Conservation (phyloP, 805 yeast genomes). For the Candida ulmi region DNA sequence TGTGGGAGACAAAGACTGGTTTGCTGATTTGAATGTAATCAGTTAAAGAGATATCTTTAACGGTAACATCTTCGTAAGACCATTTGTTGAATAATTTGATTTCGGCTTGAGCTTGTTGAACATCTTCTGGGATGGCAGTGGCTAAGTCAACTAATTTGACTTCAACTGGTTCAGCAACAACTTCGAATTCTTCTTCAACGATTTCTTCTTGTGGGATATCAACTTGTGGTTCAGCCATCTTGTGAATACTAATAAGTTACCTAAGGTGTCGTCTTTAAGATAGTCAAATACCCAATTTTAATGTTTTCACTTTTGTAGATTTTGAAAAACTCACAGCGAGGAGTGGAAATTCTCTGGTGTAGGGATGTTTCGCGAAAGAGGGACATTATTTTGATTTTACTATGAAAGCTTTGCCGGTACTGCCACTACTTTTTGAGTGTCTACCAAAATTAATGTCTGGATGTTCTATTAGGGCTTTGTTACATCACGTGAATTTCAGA, state of each 20-base stretch:
- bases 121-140: conserved; percentile 94
- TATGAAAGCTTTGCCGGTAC: too few relatives aligned
- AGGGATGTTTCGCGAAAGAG: neutral
- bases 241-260: conserved; percentile 21
- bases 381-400: too few relatives aligned
- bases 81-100: conserved; percentile 99
- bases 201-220: conserved; percentile 41
- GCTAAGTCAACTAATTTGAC: conserved; percentile 81
- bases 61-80: conserved; percentile 97
- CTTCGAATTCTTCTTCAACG: conserved; percentile 55
- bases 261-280: neutral
- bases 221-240: conserved; percentile 75
- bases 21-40: conserved; percentile 98
- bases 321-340: conserved; percentile 2
- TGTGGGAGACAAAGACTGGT: conserved; percentile 97
- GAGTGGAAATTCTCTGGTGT: neutral
- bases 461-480: neutral
- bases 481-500: neutral
- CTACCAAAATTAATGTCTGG: neutral
- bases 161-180: conserved; percentile 80
- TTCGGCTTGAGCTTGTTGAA: conserved; percentile 93
- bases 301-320: conserved; percentile 1
- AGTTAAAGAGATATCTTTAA: conserved; percentile 95
- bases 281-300: neutral
- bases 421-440: neutral